Conservation (phyloP, 228 moss, liverwort and hornwort species). For the Sphagnum magellanicum region DNA sequence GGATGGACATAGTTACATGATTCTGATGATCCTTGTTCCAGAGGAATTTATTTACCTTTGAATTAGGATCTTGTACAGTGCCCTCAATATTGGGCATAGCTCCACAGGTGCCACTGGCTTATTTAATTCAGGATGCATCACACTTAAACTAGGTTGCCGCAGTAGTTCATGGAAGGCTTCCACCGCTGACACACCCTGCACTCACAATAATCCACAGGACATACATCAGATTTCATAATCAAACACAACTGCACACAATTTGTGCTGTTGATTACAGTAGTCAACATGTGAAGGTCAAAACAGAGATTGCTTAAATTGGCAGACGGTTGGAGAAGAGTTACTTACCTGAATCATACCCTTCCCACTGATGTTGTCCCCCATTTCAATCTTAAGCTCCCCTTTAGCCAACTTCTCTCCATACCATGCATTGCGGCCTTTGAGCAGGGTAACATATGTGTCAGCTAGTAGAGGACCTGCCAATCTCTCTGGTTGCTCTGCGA, state of each 20-base stretch:
- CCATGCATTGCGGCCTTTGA: constrained; percentile 99
- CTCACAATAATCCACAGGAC: not conserved
- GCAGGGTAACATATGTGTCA: constrained; percentile 92
- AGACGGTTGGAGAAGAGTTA: not conserved
- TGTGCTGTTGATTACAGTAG: too few relatives aligned
- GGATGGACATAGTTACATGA: too few relatives aligned
- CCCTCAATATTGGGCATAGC: constrained; percentile 85
- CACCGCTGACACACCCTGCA: constrained; percentile 96
- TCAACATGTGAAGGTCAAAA: too few relatives aligned
- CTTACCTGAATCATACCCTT: constrained; percentile 98
- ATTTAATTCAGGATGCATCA: constrained; percentile 82
- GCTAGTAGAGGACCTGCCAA: constrained; percentile 94
- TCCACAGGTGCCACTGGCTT: constrained; percentile 78
- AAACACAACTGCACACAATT: too few relatives aligned
- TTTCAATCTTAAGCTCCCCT: constrained; percentile 78
- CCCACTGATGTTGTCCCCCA: constrained; percentile 90
- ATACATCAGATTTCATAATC: too few relatives aligned
- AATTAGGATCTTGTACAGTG: constrained; percentile 82
- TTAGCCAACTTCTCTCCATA: constrained; percentile 86
- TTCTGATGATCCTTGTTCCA: too few relatives aligned
- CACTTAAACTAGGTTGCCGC: constrained; percentile 87
- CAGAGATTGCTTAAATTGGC: too few relatives aligned
- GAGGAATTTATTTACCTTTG: constrained; percentile 29
- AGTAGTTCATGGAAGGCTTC: constrained; percentile 86
- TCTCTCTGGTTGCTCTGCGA: constrained; percentile 89